These are phyloP conservation scores for Cladosporium sp. DNA, from an alignment of 2,329 filamentous ascomycete genomes.

Conservation along the genomic window DNA sequence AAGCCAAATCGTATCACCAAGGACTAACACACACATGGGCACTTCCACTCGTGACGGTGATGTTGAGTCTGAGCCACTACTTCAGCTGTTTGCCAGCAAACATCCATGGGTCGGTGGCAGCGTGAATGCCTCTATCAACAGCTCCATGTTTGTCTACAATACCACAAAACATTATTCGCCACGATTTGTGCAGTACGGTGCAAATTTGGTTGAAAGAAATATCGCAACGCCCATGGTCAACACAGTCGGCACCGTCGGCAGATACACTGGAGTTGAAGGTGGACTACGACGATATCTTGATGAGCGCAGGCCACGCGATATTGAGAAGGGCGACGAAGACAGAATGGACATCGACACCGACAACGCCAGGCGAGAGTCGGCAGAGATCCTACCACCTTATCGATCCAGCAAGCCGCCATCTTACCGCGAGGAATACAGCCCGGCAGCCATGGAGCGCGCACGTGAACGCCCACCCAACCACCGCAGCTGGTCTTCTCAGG, in stretches of 20 bases:
- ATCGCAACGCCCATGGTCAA: slow-evolving; percentile 79
- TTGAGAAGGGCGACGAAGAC: slow-evolving; percentile 45
- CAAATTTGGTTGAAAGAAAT: slow-evolving; percentile 86
- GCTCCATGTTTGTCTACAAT: slow-evolving; percentile 81
- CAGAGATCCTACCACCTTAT: slow-evolving; percentile 80
- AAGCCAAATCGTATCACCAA: slow-evolving; percentile 33
- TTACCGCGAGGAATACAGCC: slow-evolving; percentile 38
- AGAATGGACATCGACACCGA: slow-evolving; percentile 48
- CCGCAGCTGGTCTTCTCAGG: slow-evolving; percentile 65
- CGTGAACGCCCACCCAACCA: slow-evolving; percentile 43
- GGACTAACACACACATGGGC: background rate
- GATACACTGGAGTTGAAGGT: slow-evolving; percentile 83
- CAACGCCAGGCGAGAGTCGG: slow-evolving; percentile 54
- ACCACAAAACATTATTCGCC: slow-evolving; percentile 89
- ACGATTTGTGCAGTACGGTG: slow-evolving; percentile 79
- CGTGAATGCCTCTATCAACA: slow-evolving; percentile 59
- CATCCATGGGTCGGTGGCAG: slow-evolving; percentile 84
- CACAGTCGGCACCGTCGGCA: slow-evolving; percentile 79
- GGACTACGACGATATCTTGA: slow-evolving; percentile 80
- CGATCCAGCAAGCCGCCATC: slow-evolving; percentile 63
- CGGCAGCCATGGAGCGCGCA: slow-evolving; percentile 29
- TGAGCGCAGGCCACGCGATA: slow-evolving; percentile 54
- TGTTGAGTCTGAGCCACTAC: slow-evolving; percentile 71
- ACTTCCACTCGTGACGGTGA: slow-evolving; percentile 5
- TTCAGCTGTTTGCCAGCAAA: slow-evolving; percentile 83